A percentile compares a stretch with the other conserved stretches of the same genome.
Evolutionary conservation across 106 monocot species (phyloP).

Genomic region (Phalaenopsis aphrodite): DNA sequence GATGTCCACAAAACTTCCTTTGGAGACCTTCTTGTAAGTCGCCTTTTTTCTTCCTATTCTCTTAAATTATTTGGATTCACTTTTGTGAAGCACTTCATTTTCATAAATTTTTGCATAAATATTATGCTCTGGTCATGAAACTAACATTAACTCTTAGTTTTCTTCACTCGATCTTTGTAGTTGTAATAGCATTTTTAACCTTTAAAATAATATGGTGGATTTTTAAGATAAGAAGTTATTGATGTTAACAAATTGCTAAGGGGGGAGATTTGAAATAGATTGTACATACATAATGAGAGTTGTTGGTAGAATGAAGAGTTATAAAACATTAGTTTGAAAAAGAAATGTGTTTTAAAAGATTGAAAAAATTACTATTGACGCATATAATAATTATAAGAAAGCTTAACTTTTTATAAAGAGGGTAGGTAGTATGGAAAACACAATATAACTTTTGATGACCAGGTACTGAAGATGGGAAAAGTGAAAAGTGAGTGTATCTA

Average conservation of each 20-base stretch:
- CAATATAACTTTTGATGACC: too few species aligned
- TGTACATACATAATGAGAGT: too few species aligned
- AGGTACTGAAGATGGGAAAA: too few species aligned
- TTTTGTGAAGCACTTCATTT: not conserved
- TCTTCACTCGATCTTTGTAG: not conserved
- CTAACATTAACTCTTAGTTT: not conserved
- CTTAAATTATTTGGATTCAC: not conserved
- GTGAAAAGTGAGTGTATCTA: too few species aligned
- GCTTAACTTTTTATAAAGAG: too few species aligned
- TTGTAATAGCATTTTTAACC: not conserved
- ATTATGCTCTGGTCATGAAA: not conserved
- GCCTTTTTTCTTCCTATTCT: not conserved
- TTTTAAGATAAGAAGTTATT: not conserved
- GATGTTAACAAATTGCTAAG: not conserved
- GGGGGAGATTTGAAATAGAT: not conserved
- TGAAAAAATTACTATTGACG: too few species aligned
- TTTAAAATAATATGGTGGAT: not conserved
- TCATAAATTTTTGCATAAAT: not conserved
- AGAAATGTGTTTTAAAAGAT: too few species aligned
- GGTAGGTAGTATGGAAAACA: too few species aligned
- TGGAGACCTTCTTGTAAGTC: slow-evolving; percentile 32
- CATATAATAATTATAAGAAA: too few species aligned
- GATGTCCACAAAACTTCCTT: slow-evolving; percentile 33
- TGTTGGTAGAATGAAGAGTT: too few species aligned
- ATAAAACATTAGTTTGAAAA: too few species aligned